phyloP scores from a whole-genome alignment of 1,139 yeast genomes.

The Pichia sp. region DNA sequence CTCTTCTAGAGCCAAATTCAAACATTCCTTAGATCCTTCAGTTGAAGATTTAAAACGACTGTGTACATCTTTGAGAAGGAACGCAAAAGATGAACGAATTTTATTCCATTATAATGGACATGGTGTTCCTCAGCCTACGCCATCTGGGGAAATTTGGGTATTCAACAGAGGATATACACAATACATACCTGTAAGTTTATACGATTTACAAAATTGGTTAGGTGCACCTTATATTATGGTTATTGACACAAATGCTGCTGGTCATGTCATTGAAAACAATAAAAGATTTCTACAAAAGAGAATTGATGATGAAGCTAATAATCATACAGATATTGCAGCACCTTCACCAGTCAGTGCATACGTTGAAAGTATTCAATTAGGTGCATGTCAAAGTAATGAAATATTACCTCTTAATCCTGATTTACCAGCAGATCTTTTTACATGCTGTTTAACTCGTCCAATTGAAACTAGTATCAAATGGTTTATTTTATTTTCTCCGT shows the following conservation, averaged over 20 bases:
- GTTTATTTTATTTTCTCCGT: slow-evolving; percentile 80
- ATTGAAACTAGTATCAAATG: slow-evolving; percentile 90
- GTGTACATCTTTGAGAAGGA: slow-evolving; percentile 79
- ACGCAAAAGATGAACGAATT: slow-evolving; percentile 86
- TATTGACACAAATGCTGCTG: slow-evolving; percentile 92
- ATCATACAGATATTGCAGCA: slow-evolving; percentile 48
- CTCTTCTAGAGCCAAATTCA: slow-evolving; percentile 80
- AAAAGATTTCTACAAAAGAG: slow-evolving; percentile 86
- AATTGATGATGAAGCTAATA: slow-evolving; percentile 77
- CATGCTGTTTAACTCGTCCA: slow-evolving; percentile 93
- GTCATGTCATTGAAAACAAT: slow-evolving; percentile 85
- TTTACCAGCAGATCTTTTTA: slow-evolving; percentile 90
- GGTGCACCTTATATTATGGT: slow-evolving; percentile 97
- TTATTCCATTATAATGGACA: slow-evolving; percentile 96
- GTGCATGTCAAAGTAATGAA: slow-evolving; percentile 87
- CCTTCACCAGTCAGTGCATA: slow-evolving; percentile 54
- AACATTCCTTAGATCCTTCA: slow-evolving; percentile 87
- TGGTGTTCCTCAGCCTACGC: slow-evolving; percentile 97
- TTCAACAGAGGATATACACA: slow-evolving; percentile 95
- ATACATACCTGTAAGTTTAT: slow-evolving; percentile 88
- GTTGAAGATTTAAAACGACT: slow-evolving; percentile 93
- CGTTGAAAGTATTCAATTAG: slow-evolving; percentile 85
- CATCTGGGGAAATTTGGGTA: slow-evolving; percentile 98
- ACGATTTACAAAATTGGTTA: slow-evolving; percentile 92
- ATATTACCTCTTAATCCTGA: slow-evolving; percentile 89